Conservation (phyloP, 1,284 basidiomycete species). For the Neolentinus lepideus region DNA sequence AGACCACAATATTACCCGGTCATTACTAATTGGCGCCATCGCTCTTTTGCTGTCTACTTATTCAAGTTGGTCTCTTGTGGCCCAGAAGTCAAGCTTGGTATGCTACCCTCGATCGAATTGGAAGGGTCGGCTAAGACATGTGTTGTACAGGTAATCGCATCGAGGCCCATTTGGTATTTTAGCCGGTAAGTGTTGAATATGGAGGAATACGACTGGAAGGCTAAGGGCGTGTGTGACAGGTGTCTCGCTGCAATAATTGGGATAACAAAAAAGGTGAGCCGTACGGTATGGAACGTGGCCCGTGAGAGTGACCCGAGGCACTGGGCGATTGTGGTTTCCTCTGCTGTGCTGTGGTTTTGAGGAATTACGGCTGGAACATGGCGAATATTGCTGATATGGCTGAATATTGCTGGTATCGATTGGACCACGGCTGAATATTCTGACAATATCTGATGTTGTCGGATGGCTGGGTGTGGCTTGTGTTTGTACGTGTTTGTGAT, state of each 20-base stretch:
- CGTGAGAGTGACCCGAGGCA: background rate
- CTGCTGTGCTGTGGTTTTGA: too few relatives aligned
- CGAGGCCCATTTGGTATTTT: background rate
- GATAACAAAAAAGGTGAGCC: constrained; percentile 2
- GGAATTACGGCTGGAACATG: too few relatives aligned
- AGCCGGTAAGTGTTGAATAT: background rate
- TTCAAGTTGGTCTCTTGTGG: background rate
- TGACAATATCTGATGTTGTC: too few relatives aligned
- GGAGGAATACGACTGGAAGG: background rate
- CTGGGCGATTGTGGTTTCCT: background rate
- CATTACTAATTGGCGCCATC: background rate
- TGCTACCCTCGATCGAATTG: background rate
- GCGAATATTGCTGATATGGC: too few relatives aligned
- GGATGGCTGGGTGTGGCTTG: background rate
- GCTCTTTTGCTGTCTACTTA: background rate
- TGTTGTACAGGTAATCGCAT: background rate
- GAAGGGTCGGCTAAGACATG: background rate
- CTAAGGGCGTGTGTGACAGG: background rate
- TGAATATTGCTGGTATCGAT: too few relatives aligned
- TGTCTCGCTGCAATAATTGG: background rate
- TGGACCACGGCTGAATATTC: too few relatives aligned
- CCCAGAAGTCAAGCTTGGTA: background rate
- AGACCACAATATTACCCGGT: background rate
- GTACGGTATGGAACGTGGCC: background rate
- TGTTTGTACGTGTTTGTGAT: background rate